phyloP scores from a whole-genome alignment of 148 eudicot genomes.

The Camellia lanceoleosa region DNA sequence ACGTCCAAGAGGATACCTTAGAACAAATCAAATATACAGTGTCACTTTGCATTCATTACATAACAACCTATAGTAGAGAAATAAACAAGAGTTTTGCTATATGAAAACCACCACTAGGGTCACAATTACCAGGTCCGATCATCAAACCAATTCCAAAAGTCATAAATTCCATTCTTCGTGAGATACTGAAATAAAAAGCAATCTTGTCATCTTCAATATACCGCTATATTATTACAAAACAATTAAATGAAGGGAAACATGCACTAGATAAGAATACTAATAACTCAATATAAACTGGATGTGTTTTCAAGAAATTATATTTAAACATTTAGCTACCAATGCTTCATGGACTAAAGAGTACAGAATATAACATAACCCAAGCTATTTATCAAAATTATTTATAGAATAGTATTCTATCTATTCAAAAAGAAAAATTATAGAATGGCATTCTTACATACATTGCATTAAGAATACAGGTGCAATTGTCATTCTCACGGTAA shows the following conservation, averaged over 20 bases:
- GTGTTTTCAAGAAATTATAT: too few species aligned
- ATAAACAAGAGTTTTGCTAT: not conserved
- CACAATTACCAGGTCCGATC: conserved; percentile 91
- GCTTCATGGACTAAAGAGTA: too few species aligned
- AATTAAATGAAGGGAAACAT: not conserved
- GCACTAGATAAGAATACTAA: not conserved
- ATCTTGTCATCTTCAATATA: conserved; percentile 6
- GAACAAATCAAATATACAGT: conserved; percentile 12
- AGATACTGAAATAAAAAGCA: conserved; percentile 61
- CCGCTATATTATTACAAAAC: conserved; percentile 19
- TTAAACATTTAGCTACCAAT: too few species aligned
- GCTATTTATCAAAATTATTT: too few species aligned
- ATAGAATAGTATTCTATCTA: too few species aligned
- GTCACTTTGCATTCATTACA: conserved; percentile 9
- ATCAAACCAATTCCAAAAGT: conserved; percentile 99
- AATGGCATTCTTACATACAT: too few species aligned
- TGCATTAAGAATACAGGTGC: too few species aligned
- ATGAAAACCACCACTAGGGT: conserved; percentile 8
- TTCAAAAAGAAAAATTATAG: too few species aligned
- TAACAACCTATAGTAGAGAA: conserved; percentile 1
- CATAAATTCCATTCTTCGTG: conserved; percentile 90
- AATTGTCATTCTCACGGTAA: not conserved
- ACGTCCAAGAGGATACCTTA: conserved; percentile 97
- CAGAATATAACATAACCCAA: too few species aligned
- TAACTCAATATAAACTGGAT: not conserved